Percentiles rank a stretch among this genome's conserved stretches.
phyloP scores from a whole-genome alignment of 75 land plant species.

The Picea sitchensis region DNA sequence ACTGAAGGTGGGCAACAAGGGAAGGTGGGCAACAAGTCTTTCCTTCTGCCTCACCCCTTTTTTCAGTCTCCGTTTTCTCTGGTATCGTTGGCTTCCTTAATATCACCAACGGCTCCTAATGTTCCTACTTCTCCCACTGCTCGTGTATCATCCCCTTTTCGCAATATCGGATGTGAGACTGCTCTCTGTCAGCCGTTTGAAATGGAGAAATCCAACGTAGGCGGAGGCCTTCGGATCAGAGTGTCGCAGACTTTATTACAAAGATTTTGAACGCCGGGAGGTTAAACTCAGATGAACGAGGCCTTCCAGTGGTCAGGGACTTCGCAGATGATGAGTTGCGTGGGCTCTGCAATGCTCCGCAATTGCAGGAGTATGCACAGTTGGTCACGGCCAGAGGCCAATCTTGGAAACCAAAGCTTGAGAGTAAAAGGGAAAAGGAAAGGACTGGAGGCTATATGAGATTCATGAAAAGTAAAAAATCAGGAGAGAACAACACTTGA shows the following conservation, averaged over 20 bases:
- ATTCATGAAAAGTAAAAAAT: background rate
- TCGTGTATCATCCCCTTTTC: background rate
- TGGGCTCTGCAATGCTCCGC: constrained; percentile 36
- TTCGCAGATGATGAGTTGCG: no score
- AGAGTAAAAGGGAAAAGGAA: constrained; percentile 34
- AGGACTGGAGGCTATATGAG: background rate
- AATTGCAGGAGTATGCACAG: constrained; percentile 40
- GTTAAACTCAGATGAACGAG: no score
- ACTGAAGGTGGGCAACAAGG: constrained; percentile 35
- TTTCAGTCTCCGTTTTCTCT: constrained; percentile 44
- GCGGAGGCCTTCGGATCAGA: constrained; percentile 21
- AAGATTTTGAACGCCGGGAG: constrained; percentile 17
- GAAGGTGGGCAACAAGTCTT: constrained; percentile 35
- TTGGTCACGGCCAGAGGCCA: constrained; percentile 20
- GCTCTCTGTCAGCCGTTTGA: constrained; percentile 20
- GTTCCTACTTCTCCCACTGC: background rate
- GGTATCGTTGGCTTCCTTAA: constrained; percentile 33
- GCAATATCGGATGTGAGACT: constrained; percentile 8
- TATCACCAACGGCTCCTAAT: background rate
- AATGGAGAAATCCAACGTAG: constrained; percentile 19
- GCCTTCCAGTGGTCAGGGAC: no score
- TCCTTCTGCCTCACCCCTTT: constrained; percentile 35
- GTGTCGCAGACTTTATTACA: constrained; percentile 48
- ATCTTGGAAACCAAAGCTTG: constrained; percentile 48
- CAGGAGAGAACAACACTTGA: no score